Evolutionary conservation across 163 green algal genomes (phyloP), one percentile per base, ranked within the genome.

Genomic region (Chlamydomonas reinhardtii): DNA sequence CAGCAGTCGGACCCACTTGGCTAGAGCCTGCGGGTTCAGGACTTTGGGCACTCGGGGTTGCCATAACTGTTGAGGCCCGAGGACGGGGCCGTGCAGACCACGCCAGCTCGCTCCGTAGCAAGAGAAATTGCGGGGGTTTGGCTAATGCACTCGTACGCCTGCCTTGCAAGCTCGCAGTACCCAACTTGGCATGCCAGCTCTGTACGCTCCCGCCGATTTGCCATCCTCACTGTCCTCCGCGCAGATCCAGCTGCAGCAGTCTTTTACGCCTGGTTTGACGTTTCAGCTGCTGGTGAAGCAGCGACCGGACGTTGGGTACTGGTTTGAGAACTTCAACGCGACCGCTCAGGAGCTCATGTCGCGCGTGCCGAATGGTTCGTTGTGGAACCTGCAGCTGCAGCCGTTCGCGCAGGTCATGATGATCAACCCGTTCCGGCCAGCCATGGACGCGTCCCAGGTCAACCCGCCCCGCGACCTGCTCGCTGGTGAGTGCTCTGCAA

Each of bases 331-430:
- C 80, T 86, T 80, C 70, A 73, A 79, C n/a, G 34, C 25, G 3
- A 86, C 80, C 0, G 80, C 80, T 1, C 3, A 65, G 27, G 80
- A 79, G 80, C 80, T 86, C 8, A 70, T 86, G 70, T 54, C 56
- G 5, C 69, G 70, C 70, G 80, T 79, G 22, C 80, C 80, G 0
- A 54, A 24, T 0, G 72, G 72, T 61, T 56, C 82, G 24, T 29
- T 87, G 22, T 81, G 19, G 12, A 87, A 87, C 59, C 17, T 87
- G n/a, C 72, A 87, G 59, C 72, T 87, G 72, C 82, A 87, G 72
- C 82, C 82, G 20, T 87, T 87, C 35, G 82, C 61, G 12, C 82
- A 87, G 39, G 61, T 76, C 19, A 81, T 81, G 71, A 82, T 87
- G 72, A 87, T 87, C n/a, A 43, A 70, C n/a, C 82, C 82, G 0